Evolutionary conservation across 2,329 filamentous ascomycete genomes (phyloP).

Genomic region (Neobulgaria alba): DNA sequence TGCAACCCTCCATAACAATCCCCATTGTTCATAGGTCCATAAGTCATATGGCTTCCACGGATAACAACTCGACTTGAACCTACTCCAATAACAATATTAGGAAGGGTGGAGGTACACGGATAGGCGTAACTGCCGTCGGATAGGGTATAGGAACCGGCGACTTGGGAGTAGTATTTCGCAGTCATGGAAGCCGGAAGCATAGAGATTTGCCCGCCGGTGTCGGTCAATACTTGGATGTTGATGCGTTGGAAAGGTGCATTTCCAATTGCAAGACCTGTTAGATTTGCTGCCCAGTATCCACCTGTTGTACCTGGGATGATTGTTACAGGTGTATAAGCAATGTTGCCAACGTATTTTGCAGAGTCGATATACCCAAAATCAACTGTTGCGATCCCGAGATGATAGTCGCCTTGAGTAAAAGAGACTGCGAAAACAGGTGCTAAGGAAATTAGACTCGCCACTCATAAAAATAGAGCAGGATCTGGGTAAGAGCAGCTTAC

Average conservation of each 20-base stretch:
- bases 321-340: conserved; percentile 38
- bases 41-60: conserved; percentile 29
- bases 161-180: conserved; percentile 27
- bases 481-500: not conserved
- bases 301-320: conserved; percentile 33
- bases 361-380: conserved; percentile 46
- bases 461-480: too few species aligned
- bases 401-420: conserved; percentile 39
- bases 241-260: conserved; percentile 39
- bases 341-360: conserved; percentile 41
- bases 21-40: conserved; percentile 13
- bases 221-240: conserved; percentile 25
- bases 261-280: conserved; percentile 37
- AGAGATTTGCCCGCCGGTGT: conserved; percentile 32
- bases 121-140: conserved; percentile 27
- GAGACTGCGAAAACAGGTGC: conserved; percentile 45
- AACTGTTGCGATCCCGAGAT: conserved; percentile 37
- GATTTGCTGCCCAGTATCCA: conserved; percentile 47
- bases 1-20: conserved; percentile 20
- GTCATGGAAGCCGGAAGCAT: conserved; percentile 27
- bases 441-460: conserved; percentile 5
- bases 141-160: conserved; percentile 23
- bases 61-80: conserved; percentile 24
- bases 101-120: conserved; percentile 25
- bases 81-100: conserved; percentile 28